Conservation (phyloP, 805 yeast species). For the Yarrowia hollandica region DNA sequence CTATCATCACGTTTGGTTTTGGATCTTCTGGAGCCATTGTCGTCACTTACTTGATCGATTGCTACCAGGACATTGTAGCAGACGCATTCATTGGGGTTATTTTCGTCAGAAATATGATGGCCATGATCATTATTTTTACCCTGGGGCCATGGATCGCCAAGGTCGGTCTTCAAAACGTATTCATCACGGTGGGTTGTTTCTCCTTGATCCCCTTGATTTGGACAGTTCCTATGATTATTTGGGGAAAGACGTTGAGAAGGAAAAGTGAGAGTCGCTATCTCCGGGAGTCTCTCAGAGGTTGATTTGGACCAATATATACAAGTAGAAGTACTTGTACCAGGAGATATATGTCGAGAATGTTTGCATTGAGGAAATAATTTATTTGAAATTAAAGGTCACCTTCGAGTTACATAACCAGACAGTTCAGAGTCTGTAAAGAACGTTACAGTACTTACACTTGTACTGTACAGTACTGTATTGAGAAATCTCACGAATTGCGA, state of each 20-base stretch:
- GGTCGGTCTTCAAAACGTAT: not conserved
- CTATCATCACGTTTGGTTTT: slow-evolving; percentile 1
- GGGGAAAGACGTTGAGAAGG: slow-evolving; percentile 5
- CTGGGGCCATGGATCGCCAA: not conserved
- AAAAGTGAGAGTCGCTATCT: not conserved
- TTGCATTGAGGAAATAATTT: too few relatives aligned
- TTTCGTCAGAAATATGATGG: slow-evolving; percentile 56
- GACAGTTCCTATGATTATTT: not conserved
- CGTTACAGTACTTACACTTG: too few relatives aligned
- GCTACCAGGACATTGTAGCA: not conserved
- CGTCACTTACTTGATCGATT: not conserved
- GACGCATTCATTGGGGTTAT: slow-evolving; percentile 59
- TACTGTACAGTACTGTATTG: too few relatives aligned
- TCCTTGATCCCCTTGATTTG: not conserved
- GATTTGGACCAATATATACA: too few relatives aligned
- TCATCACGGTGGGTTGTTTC: not conserved
- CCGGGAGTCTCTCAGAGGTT: not conserved
- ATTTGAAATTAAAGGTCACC: too few relatives aligned
- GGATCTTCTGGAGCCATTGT: not conserved
- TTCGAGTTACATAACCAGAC: too few relatives aligned
- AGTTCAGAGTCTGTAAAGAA: too few relatives aligned
- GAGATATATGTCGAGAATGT: too few relatives aligned
- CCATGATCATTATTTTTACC: not conserved
- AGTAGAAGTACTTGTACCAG: too few relatives aligned
- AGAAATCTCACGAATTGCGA: too few relatives aligned